Evolutionary conservation across 2,329 filamentous ascomycete species (phyloP).

Genomic region (Saccharata proteae): DNA sequence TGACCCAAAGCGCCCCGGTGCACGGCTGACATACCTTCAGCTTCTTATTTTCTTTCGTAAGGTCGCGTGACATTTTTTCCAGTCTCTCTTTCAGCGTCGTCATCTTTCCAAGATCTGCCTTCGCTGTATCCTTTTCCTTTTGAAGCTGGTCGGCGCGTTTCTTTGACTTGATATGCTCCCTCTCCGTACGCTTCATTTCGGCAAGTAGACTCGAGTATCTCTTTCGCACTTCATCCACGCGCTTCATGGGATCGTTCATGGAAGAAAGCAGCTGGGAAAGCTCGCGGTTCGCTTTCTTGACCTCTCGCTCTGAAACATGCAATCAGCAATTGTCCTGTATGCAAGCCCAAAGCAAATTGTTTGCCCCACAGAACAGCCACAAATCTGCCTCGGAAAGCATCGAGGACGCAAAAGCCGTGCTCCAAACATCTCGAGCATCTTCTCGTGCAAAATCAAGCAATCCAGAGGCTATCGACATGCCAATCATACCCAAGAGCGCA

Average conservation of each 20-base stretch:
- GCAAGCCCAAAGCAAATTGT: constrained; percentile 17
- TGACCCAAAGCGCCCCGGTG: constrained; percentile 5
- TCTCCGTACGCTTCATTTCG: constrained; percentile 91
- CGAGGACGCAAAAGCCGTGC: too few relatives aligned
- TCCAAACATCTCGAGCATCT: background rate
- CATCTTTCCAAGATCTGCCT: constrained; percentile 81
- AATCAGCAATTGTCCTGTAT: too few relatives aligned
- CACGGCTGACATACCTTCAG: constrained; percentile 87
- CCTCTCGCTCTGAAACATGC: constrained; percentile 64
- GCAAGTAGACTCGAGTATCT: constrained; percentile 83
- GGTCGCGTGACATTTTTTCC: constrained; percentile 87
- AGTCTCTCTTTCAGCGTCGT: constrained; percentile 88
- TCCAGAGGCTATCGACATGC: too few relatives aligned
- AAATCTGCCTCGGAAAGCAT: too few relatives aligned
- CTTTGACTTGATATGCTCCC: constrained; percentile 91
- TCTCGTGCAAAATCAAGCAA: background rate
- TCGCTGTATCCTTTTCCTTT: constrained; percentile 87
- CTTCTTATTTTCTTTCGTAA: constrained; percentile 96
- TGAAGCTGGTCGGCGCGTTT: constrained; percentile 88
- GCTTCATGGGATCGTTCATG: constrained; percentile 84
- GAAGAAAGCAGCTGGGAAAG: constrained; percentile 71
- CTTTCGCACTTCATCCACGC: constrained; percentile 80
- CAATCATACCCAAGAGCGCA: constrained; percentile 4
- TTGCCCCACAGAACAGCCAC: constrained; percentile 10
- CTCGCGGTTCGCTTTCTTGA: constrained; percentile 87